phyloP scores from a whole-genome alignment of 345 rosid genomes.

The Pistacia integerrima region DNA sequence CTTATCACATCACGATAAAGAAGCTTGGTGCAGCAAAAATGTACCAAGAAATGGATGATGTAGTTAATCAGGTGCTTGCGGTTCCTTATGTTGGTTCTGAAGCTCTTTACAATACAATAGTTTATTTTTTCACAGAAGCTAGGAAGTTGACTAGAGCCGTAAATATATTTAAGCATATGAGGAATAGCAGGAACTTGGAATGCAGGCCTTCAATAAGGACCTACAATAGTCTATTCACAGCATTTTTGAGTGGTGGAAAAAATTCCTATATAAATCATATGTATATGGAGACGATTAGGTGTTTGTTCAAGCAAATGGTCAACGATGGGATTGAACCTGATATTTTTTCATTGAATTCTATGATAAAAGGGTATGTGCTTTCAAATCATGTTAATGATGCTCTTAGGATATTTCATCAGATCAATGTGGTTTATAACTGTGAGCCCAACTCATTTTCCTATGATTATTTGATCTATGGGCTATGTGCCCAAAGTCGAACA shows the following conservation, averaged over 20 bases:
- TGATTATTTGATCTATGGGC: constrained; percentile 81
- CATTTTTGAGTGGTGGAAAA: constrained; percentile 71
- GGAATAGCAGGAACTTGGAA: constrained; percentile 49
- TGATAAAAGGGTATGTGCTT: constrained; percentile 87
- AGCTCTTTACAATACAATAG: constrained; percentile 66
- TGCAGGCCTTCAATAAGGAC: constrained; percentile 78
- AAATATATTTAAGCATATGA: constrained; percentile 81
- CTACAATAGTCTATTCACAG: constrained; percentile 73
- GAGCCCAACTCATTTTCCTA: constrained; percentile 75
- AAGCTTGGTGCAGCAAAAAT: constrained; percentile 83
- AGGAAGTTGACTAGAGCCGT: constrained; percentile 86
- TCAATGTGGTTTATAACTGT: constrained; percentile 71
- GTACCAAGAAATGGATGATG: constrained; percentile 83
- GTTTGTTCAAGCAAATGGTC: constrained; percentile 83
- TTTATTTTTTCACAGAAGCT: constrained; percentile 75
- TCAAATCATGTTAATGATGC: constrained; percentile 94
- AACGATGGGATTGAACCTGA: constrained; percentile 83
- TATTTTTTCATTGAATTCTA: constrained; percentile 56
- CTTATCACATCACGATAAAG: constrained; percentile 69
- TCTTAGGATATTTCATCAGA: constrained; percentile 85
- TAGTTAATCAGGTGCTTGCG: constrained; percentile 78
- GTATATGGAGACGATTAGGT: constrained; percentile 81
- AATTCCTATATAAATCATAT: constrained; percentile 71
- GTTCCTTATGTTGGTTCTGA: constrained; percentile 65
- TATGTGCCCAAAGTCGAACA: constrained; percentile 86